phyloP scores from a whole-genome alignment of 441 rosid genomes.

The Hypseocharis bilobata region DNA sequence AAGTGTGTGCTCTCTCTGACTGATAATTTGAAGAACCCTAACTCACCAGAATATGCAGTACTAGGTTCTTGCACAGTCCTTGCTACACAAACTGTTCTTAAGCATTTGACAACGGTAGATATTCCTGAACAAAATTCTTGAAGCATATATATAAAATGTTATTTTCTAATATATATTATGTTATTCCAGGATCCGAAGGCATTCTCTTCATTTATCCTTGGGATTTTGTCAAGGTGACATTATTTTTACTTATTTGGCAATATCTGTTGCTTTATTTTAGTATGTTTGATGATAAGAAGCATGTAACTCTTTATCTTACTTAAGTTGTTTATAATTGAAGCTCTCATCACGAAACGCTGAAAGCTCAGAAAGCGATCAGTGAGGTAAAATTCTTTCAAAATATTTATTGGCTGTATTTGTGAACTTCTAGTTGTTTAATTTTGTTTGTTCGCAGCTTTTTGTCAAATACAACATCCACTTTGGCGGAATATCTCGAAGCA shows the following conservation, averaged over 20 bases:
- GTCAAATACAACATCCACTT: conserved; percentile 96
- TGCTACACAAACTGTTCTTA: conserved; percentile 82
- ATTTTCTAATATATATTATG: conserved; percentile 31
- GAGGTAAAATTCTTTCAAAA: conserved; percentile 46
- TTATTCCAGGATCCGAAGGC: conserved; percentile 73
- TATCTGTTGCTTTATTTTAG: conserved; percentile 7
- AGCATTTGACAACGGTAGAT: conserved; percentile 81
- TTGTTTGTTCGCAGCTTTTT: conserved; percentile 59
- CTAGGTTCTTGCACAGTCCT: conserved; percentile 94
- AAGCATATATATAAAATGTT: conserved; percentile 10
- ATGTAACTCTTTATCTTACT: conserved; percentile 15
- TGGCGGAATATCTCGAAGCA: conserved; percentile 77
- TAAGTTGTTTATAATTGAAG: conserved; percentile 36
- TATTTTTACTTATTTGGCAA: conserved; percentile 10
- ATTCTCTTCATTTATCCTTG: conserved; percentile 70
- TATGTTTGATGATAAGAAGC: conserved; percentile 8
- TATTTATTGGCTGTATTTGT: conserved; percentile 11
- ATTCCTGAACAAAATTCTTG: conserved; percentile 24
- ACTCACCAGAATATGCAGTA: conserved; percentile 64
- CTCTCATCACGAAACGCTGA: conserved; percentile 90
- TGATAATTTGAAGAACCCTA: conserved; percentile 56
- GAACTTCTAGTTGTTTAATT: conserved; percentile 23
- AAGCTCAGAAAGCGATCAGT: conserved; percentile 88
- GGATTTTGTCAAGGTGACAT: conserved; percentile 80
- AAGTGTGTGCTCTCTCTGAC: conserved; percentile 73